A percentile compares a stretch with the other conserved stretches of the same genome.
phyloP scores from a whole-genome alignment of 2,329 filamentous ascomycete genomes.

The Diaporthe sp. region DNA sequence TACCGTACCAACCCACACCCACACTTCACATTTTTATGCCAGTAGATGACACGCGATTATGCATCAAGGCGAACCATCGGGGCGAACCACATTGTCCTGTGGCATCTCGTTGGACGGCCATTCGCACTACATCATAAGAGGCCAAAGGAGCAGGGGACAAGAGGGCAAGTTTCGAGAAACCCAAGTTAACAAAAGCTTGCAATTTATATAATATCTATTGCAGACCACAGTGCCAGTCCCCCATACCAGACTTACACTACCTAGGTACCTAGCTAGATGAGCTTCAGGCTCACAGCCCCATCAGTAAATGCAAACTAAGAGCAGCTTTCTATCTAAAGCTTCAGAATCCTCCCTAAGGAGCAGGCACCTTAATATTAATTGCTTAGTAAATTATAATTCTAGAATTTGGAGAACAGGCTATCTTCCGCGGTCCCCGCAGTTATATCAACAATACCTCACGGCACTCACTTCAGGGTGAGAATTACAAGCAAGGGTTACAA shows the following conservation, averaged over 20 bases:
- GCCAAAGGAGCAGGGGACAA: not conserved
- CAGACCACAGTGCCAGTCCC: not conserved
- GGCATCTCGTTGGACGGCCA: not conserved
- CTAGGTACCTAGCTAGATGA: not conserved
- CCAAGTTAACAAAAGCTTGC: not conserved
- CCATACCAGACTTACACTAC: not conserved
- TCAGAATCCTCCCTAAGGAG: not conserved
- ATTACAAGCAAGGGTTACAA: no score
- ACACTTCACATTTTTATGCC: not conserved
- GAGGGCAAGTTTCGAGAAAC: not conserved
- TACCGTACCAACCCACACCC: not conserved
- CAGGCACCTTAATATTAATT: not conserved
- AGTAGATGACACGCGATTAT: slow-evolving; percentile 4
- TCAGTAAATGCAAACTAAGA: not conserved
- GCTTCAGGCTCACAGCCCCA: not conserved
- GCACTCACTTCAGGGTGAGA: no score
- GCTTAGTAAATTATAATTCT: not conserved
- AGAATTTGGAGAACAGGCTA: no score
- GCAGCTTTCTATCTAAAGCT: not conserved
- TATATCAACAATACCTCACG: no score
- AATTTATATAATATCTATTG: not conserved
- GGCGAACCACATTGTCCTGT: not conserved
- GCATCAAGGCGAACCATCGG: slow-evolving; percentile 3
- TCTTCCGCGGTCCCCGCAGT: no score
- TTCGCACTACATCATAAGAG: not conserved